Evolutionary conservation across 2,329 filamentous ascomycete species (phyloP).

Genomic region (Neofusicoccum ribis): DNA sequence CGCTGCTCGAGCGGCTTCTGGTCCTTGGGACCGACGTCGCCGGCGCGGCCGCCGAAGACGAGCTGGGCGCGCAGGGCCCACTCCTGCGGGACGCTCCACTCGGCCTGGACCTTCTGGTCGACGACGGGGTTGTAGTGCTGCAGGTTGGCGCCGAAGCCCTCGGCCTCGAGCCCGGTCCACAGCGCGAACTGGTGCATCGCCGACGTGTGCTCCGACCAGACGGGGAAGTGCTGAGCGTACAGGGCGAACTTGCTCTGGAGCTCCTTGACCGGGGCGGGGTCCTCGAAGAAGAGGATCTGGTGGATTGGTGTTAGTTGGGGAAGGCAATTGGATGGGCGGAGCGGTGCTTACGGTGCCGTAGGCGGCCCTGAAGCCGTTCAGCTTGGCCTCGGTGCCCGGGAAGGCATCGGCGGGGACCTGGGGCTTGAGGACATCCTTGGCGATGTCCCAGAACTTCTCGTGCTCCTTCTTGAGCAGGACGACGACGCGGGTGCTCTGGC

Average conservation of each 20-base stretch:
- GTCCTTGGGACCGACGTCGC: conserved; percentile 61
- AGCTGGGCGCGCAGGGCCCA: conserved; percentile 83
- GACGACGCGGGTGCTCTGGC: conserved; percentile 75
- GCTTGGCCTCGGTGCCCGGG: conserved; percentile 52
- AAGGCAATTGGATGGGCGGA: background rate
- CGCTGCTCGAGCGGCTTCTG: conserved; percentile 66
- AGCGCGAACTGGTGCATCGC: conserved; percentile 81
- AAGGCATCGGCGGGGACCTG: conserved; percentile 68
- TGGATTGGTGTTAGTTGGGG: background rate
- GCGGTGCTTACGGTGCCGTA: conserved; percentile 69
- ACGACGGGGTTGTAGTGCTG: conserved; percentile 93
- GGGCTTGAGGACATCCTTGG: conserved; percentile 62
- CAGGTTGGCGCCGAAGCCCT: conserved; percentile 83
- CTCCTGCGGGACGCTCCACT: conserved; percentile 68
- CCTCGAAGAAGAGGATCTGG: conserved; percentile 82
- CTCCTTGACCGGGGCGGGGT: conserved; percentile 64
- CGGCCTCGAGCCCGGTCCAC: conserved; percentile 80
- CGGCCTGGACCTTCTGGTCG: conserved; percentile 66
- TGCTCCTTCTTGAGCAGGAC: conserved; percentile 81
- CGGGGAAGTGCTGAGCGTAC: conserved; percentile 78
- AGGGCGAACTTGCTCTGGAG: conserved; percentile 68
- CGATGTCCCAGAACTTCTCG: conserved; percentile 82
- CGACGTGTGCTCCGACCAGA: conserved; percentile 73
- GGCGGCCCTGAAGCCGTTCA: conserved; percentile 65
- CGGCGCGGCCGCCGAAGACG: conserved; percentile 71